Conservation (phyloP, 495 filamentous ascomycete genomes). For the Talaromyces ruber region DNA sequence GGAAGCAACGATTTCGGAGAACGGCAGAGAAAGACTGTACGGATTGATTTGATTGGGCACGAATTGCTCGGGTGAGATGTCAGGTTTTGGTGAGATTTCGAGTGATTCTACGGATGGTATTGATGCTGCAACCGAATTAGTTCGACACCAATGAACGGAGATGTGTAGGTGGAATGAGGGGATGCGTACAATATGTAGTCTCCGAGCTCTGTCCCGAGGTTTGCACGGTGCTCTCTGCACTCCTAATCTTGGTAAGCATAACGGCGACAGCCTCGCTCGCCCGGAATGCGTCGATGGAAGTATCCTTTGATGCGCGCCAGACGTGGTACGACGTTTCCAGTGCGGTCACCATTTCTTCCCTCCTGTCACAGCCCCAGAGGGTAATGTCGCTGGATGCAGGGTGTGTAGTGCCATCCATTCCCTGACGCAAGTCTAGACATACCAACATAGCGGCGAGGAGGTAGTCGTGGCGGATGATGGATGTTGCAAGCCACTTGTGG, state of each 20-base stretch:
- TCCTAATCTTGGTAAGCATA: neutral
- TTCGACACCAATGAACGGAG: conserved; percentile 7
- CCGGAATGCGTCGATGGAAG: conserved; percentile 6
- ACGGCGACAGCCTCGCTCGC: conserved; percentile 7
- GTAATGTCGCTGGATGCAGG: conserved; percentile 18
- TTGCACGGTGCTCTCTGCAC: neutral
- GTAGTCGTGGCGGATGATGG: conserved; percentile 73
- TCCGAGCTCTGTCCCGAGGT: neutral
- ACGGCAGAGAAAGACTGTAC: neutral
- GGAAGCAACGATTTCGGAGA: conserved; percentile 21
- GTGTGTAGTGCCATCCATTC: neutral
- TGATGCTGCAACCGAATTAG: conserved; percentile 12
- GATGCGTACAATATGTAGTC: neutral
- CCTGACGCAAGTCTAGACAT: conserved; percentile 55
- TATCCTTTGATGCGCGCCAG: conserved; percentile 12
- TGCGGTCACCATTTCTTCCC: conserved; percentile 9
- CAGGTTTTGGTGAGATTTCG: conserved; percentile 1
- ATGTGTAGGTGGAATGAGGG: neutral
- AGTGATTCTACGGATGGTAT: conserved; percentile 6
- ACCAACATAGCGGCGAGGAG: conserved; percentile 85
- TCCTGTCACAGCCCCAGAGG: conserved; percentile 8
- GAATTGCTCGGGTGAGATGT: conserved; percentile 2
- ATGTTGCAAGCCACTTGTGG: conserved; percentile 71
- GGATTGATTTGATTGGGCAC: neutral
- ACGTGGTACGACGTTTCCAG: conserved; percentile 28